Base-by-base conservation (phyloP, 176 grass and related monocot genomes). In the Saccharum spontaneum region DNA sequence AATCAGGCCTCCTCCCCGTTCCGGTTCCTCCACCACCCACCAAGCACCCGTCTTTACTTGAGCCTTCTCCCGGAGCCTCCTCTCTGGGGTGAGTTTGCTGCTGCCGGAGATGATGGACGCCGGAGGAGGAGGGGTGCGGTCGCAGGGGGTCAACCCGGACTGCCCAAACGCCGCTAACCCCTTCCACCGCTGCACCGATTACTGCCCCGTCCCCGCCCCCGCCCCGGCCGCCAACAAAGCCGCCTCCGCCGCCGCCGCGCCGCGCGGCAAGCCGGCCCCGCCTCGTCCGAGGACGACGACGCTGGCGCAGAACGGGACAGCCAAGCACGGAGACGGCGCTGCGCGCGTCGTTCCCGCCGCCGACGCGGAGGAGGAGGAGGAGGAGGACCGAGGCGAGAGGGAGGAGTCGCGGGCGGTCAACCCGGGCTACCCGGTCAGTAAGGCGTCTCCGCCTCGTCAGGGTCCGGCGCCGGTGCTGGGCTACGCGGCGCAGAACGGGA, bases 151-250 rank as follows among this genome's bases (percentile, higher is more conserved):
- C 10, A 92, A 92, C 46, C 87, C 85, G 38, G 87, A 71, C 70
- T 94, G 90, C 83, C 75, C 80, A 44, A 94, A 90, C 85, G 90
- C 93, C 26, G 88, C 17, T 31, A 94, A 90, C 73, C 87, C 84
- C 55, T 90, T 87, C 84, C 91, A 90, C 77, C 84, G 84, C 71
- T 92, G 87, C 71, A 81, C 84, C 7, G 84, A 81, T 0, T 90
- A 90, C 87, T 92, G 87, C 81, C 62, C 79, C 40, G 87, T 88
- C 26, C 74, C 83, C 46, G 22, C 78, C 26, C 74, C 83, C 46
- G 22, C 78, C 76, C 13, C 74, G 49, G 23, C 30, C 45, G 30
- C 76, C 79, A 18, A 10, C 36, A 69, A 92, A 86, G 57, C 48
- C 67, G 10, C 37, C 87, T 4, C 43, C 69, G 37, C 50, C 28